Evolutionary conservation across 83 land plant genomes (phyloP).

Genomic region (Larix sibirica): DNA sequence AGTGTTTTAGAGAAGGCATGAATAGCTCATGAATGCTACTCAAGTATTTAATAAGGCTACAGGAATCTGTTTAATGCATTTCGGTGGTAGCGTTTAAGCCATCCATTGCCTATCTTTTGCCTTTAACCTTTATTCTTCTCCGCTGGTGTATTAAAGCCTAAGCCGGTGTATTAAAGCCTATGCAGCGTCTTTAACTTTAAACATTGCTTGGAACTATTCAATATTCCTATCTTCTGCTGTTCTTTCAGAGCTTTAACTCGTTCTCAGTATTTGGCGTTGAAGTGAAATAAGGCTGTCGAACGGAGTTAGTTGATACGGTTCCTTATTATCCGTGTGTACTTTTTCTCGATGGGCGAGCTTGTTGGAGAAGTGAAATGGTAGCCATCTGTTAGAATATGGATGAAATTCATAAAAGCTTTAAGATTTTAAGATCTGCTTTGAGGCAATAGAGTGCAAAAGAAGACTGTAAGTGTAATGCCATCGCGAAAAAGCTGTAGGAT

Average conservation of each 20-base stretch:
- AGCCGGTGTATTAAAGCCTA: no score
- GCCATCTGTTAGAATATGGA: no score
- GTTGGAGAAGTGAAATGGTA: background rate
- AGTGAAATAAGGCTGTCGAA: slow-evolving; percentile 5
- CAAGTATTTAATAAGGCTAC: no score
- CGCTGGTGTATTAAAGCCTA: no score
- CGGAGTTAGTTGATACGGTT: background rate
- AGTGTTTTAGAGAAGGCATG: background rate
- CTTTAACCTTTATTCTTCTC: slow-evolving; percentile 10
- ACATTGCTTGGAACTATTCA: background rate
- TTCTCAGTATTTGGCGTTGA: background rate
- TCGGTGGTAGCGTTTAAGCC: background rate
- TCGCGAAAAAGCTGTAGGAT: background rate
- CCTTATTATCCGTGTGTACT: background rate
- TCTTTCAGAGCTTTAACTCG: background rate
- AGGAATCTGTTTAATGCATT: background rate
- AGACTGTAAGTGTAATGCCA: background rate
- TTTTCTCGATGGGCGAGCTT: background rate
- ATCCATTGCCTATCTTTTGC: background rate
- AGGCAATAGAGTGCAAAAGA: background rate
- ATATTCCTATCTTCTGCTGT: background rate
- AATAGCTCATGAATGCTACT: background rate
- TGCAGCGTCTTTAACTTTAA: no score
- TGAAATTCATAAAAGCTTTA: background rate
- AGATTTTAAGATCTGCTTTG: background rate